phyloP scores from a whole-genome alignment of 1,284 basidiomycete genomes.

The Apiotrichum akiyoshidainum region DNA sequence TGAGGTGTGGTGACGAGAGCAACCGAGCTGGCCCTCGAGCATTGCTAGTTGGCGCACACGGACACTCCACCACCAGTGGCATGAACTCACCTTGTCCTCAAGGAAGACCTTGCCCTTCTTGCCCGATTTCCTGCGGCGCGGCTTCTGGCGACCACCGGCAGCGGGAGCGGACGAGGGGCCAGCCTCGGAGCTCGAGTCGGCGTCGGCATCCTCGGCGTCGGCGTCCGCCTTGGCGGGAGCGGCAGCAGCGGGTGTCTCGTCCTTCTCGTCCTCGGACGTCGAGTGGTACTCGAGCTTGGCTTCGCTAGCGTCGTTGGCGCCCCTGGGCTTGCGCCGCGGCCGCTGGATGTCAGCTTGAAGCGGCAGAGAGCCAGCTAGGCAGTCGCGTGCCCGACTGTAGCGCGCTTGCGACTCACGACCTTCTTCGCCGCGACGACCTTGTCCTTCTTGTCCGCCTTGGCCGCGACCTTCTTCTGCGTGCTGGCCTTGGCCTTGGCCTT shows the following conservation, averaged over 20 bases:
- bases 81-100: slow-evolving; percentile 42
- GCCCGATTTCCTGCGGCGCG: slow-evolving; percentile 21
- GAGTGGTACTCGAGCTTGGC: slow-evolving; percentile 8
- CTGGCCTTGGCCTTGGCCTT: not conserved
- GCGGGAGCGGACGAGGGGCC: not conserved
- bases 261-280: slow-evolving; percentile 12
- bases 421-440: not conserved
- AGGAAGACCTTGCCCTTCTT: slow-evolving; percentile 50
- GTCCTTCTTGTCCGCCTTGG: not conserved
- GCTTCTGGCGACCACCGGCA: not conserved
- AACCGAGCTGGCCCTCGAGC: no score
- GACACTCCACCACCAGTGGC: not conserved
- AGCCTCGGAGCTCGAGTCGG: not conserved
- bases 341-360: not conserved
- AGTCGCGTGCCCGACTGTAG: no score
- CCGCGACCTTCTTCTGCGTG: not conserved
- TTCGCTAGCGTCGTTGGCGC: not conserved
- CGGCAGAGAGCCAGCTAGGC: not conserved
- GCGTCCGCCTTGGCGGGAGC: not conserved
- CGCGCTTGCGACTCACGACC: no score
- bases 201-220: not conserved
- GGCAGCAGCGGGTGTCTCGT: not conserved
- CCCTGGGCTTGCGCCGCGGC: slow-evolving; percentile 2
- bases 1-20: no score
- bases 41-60: no score